Conservation (phyloP, 2,329 filamentous ascomycete genomes). For the Ophiocordyceps camponoti-saundersi region DNA sequence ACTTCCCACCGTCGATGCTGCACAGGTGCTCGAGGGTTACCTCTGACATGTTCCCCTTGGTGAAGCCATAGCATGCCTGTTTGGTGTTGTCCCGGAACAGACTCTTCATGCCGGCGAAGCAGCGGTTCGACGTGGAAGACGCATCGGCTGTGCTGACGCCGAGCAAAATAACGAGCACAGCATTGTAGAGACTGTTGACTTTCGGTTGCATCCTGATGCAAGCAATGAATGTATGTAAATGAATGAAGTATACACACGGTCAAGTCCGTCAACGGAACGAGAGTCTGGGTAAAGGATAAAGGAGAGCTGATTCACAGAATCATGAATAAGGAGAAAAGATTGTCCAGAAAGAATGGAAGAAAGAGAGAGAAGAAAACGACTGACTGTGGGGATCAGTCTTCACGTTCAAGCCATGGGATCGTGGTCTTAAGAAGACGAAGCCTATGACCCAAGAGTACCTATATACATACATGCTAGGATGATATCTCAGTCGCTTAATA, state of each 20-base stretch:
- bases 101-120: neutral
- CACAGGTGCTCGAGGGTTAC: neutral
- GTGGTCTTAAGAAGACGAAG: neutral
- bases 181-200: neutral
- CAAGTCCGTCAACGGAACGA: neutral
- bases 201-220: neutral
- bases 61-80: neutral
- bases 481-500: too few relatives aligned
- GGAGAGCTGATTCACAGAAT: neutral
- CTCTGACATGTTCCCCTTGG: neutral
- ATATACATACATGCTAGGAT: too few relatives aligned
- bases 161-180: neutral
- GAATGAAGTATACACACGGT: neutral
- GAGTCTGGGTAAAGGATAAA: neutral
- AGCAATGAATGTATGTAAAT: too few relatives aligned
- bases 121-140: neutral
- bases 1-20: neutral
- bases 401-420: neutral
- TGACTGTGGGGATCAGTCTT: neutral
- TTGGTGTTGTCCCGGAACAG: neutral
- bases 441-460: neutral
- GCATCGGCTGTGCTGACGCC: neutral
- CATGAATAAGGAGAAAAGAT: neutral
- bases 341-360: neutral
- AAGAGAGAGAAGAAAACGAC: neutral